A percentile compares a stretch with the other conserved stretches of the same genome.
Conservation (phyloP, 129 eudicot species). For the Dittrichia graveolens region DNA sequence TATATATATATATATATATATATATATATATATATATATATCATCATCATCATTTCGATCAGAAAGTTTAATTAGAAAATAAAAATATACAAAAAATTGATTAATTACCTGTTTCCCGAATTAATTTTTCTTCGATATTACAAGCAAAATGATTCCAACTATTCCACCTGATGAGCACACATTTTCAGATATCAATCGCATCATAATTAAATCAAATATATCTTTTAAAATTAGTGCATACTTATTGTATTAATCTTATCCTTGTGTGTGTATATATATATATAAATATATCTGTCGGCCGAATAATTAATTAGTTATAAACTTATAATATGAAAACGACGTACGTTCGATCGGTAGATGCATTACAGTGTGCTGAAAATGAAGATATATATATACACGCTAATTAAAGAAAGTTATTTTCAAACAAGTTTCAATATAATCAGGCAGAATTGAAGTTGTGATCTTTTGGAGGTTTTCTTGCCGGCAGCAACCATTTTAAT, state of each 20-base stretch:
- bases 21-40: too few relatives aligned
- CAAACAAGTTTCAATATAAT: not conserved
- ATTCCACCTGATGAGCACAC: conserved; percentile 76
- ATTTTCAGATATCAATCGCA: not conserved
- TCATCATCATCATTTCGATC: too few relatives aligned
- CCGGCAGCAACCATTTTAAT: not conserved
- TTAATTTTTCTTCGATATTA: conserved; percentile 60
- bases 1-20: too few relatives aligned
- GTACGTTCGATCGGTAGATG: not conserved
- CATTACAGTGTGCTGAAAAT: not conserved
- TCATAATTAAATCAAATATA: not conserved
- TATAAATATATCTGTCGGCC: too few relatives aligned
- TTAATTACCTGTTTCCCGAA: conserved; percentile 69
- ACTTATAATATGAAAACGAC: too few relatives aligned
- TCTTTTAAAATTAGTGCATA: too few relatives aligned
- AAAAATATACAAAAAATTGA: not conserved
- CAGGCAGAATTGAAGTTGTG: not conserved
- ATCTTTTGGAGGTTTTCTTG: not conserved
- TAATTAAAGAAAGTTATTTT: not conserved
- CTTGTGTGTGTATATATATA: too few relatives aligned
- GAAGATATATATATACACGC: not conserved
- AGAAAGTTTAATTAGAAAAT: not conserved
- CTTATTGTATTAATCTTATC: too few relatives aligned
- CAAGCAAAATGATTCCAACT: conserved; percentile 94
- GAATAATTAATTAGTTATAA: too few relatives aligned